Base-by-base conservation (phyloP, 495 filamentous ascomycete species). In the Penicillium steckii region DNA sequence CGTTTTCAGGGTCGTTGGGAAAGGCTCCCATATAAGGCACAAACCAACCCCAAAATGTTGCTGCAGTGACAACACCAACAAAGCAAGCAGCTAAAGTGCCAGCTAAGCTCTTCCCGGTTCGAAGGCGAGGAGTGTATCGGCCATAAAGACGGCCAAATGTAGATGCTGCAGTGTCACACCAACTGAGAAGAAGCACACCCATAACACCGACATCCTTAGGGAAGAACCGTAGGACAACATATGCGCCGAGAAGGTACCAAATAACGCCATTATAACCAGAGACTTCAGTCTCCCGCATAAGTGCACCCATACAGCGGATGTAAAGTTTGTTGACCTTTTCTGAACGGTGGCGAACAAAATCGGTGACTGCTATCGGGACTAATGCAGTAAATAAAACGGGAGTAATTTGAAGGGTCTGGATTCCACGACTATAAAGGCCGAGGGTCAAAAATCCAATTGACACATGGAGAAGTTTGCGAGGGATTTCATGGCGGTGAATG, bases 201-300 rank as follows among this genome's bases (percentile, higher is more conserved):
- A 99, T 86, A 8, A 95, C 84, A 2, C 86, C 90, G n/a, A 97
- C 81, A 57, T 99, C 94, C 68, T 97, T 97, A 22, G 91, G 91
- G 66, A 91, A 92, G 69, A 90, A 91, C 50, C 82, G 79, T 35
- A 99, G 79, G 21, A 89, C 91, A 15, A 83, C 79, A 77, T 90
- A 97, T 18, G 91, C 86, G 12, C 94, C 94, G 9, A 95, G 80
- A 5, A 99, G 81, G 62, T 97, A 99, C 80, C 88, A 96, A 48
- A 99, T 92, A 46, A 97, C 93, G 33, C 94, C 94, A 65, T 99
- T 99, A 76, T 87, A 97, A 27, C 89, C 89, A 13, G 81, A 74
- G 47, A 91, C 95, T 71, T 99, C 94, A 48, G 85, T 89, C 75
- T 99, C 94, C 48, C 94, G 88, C 94, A 99, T 99, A 50, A 97